These are phyloP conservation scores for Botrytis fragariae DNA, from an alignment of 2,329 filamentous ascomycete genomes.

Conservation along the genomic window DNA sequence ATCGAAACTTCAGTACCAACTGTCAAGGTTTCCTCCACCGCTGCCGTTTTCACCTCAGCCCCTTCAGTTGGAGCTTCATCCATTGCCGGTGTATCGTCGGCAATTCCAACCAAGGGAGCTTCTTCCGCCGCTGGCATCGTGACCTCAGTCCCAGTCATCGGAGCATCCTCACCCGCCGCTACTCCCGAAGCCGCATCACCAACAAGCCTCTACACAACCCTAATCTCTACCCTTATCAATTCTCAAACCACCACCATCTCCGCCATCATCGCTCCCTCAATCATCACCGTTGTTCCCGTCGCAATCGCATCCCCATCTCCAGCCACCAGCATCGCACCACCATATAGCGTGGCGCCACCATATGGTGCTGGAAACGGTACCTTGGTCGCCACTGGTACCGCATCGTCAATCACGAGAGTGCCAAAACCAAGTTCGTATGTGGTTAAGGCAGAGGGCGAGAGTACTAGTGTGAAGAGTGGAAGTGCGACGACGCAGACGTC, in stretches of 20 bases:
- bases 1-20: not conserved
- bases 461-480: not conserved
- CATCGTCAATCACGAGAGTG: not conserved
- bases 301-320: not conserved
- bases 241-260: constrained; percentile 1
- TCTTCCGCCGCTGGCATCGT: not conserved
- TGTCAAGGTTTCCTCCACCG: not conserved
- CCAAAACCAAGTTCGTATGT: not conserved
- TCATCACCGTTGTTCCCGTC: constrained; percentile 1
- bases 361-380: not conserved
- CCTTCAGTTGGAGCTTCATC: not conserved
- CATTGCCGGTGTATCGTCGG: not conserved
- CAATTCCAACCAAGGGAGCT: not conserved
- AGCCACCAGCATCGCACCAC: not conserved
- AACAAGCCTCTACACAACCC: not conserved
- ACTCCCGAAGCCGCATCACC: not conserved
- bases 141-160: not conserved
- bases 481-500: not conserved
- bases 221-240: not conserved
- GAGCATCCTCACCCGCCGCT: not conserved
- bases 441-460: not conserved
- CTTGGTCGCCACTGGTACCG: not conserved
- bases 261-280: not conserved
- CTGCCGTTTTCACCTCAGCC: too few relatives aligned
- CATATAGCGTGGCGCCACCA: not conserved